Evolutionary conservation across 257 asterid genomes (phyloP).

Genomic region (Capsicum baccatum): DNA sequence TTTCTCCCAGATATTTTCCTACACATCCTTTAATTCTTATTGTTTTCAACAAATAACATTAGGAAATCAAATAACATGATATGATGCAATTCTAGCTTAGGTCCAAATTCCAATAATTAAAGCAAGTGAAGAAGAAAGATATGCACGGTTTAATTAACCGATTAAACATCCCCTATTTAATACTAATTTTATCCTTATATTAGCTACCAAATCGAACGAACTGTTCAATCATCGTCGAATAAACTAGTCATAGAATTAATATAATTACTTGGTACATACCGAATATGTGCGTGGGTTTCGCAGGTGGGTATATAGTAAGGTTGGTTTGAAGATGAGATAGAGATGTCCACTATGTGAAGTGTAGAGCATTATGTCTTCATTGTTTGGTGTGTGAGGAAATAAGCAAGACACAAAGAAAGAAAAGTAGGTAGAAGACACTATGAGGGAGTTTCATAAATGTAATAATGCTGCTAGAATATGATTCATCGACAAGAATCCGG

Average conservation of each 20-base stretch:
- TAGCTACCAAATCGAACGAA: neutral
- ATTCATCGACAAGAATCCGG: conserved; percentile 54
- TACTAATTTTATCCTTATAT: neutral
- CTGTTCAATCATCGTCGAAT: neutral
- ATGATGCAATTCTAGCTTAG: neutral
- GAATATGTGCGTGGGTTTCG: neutral
- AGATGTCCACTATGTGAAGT: conserved; percentile 45
- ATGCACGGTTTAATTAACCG: neutral
- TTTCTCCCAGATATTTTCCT: neutral
- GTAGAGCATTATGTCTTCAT: conserved; percentile 33
- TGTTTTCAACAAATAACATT: conserved; percentile 1
- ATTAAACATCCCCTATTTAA: neutral
- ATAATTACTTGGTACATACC: neutral
- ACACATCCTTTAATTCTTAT: neutral
- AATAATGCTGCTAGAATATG: conserved; percentile 57
- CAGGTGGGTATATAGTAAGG: conserved; percentile 34
- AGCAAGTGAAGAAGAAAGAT: neutral
- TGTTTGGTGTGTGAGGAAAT: conserved; percentile 45
- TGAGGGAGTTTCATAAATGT: conserved; percentile 40
- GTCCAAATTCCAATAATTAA: neutral
- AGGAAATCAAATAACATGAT: too few species aligned
- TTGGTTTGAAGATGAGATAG: conserved; percentile 44
- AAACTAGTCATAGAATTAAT: neutral
- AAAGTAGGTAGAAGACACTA: conserved; percentile 56
- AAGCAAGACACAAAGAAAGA: conserved; percentile 18